Percentiles rank a stretch among this genome's conserved stretches.
phyloP scores from a whole-genome alignment of 2,329 filamentous ascomycete species.

The Curvularia sp. region DNA sequence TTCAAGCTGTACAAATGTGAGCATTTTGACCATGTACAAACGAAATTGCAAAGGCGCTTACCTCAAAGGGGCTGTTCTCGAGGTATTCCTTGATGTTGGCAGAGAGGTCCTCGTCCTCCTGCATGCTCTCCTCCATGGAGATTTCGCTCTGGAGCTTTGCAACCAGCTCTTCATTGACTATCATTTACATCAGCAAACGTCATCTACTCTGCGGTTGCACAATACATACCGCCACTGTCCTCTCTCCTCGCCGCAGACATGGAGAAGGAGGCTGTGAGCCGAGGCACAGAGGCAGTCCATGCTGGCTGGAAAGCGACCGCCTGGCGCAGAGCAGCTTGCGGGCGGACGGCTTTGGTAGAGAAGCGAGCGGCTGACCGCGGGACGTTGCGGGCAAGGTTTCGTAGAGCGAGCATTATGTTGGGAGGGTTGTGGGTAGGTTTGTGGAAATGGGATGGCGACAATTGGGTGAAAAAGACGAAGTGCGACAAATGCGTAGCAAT shows the following conservation, averaged over 20 bases:
- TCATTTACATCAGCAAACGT: constrained; percentile 20
- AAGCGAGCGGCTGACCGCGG: constrained; percentile 54
- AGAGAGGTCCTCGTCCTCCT: constrained; percentile 73
- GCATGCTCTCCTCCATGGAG: constrained; percentile 77
- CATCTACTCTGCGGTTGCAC: background rate
- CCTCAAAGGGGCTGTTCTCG: constrained; percentile 82
- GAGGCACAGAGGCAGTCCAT: constrained; percentile 41
- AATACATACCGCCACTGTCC: constrained; percentile 37
- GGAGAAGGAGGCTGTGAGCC: constrained; percentile 53
- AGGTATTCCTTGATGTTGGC: constrained; percentile 86
- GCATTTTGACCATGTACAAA: constrained; percentile 3
- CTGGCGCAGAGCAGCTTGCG: constrained; percentile 47
- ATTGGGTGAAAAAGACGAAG: constrained; percentile 7
- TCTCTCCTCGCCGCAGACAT: constrained; percentile 50
- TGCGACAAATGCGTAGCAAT: constrained; percentile 12
- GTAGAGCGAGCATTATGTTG: constrained; percentile 54
- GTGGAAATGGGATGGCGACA: constrained; percentile 11
- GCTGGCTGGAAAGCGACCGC: constrained; percentile 43
- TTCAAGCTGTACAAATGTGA: constrained; percentile 57
- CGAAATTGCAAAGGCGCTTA: constrained; percentile 46
- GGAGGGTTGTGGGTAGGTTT: background rate
- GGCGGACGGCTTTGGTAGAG: constrained; percentile 48
- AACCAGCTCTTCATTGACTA: constrained; percentile 75
- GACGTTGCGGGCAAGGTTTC: constrained; percentile 54
- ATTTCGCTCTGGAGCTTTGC: constrained; percentile 73